phyloP scores from a whole-genome alignment of 2,329 filamentous ascomycete species.

The Neonectria sp. region DNA sequence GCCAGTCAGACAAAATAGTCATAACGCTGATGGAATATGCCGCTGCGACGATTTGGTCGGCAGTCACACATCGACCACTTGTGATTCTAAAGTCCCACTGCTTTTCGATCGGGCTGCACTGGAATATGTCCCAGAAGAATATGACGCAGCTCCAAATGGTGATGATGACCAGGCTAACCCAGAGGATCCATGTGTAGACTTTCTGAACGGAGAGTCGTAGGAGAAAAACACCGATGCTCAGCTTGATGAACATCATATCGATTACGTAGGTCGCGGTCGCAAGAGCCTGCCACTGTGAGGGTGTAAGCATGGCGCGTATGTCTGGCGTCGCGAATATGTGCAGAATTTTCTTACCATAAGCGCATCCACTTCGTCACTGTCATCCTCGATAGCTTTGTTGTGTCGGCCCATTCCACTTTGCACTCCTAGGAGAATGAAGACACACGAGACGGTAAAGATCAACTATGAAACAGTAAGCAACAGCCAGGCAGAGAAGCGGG shows the following conservation, averaged over 20 bases:
- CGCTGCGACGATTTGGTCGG: constrained; percentile 61
- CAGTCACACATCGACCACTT: constrained; percentile 59
- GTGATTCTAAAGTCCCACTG: constrained; percentile 69
- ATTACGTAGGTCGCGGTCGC: constrained; percentile 65
- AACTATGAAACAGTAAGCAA: constrained; percentile 47
- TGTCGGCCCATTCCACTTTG: constrained; percentile 62
- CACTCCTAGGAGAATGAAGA: constrained; percentile 62
- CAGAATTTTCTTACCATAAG: constrained; percentile 57
- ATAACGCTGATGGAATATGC: constrained; percentile 68
- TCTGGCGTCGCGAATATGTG: background rate
- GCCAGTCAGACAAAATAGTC: constrained; percentile 68
- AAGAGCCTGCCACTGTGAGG: constrained; percentile 63
- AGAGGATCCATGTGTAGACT: constrained; percentile 65
- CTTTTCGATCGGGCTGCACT: constrained; percentile 65
- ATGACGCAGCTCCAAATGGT: constrained; percentile 62
- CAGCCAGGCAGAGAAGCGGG: background rate
- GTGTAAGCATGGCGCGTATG: constrained; percentile 28
- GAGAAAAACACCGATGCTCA: constrained; percentile 69
- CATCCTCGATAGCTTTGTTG: constrained; percentile 59
- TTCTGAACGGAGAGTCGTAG: constrained; percentile 62
- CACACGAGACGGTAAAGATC: constrained; percentile 64
- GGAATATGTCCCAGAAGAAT: constrained; percentile 68
- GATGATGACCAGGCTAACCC: constrained; percentile 62
- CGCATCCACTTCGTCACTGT: constrained; percentile 58
- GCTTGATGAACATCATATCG: constrained; percentile 71